phyloP scores from a whole-genome alignment of 768 basidiomycete species.

The Lanmaoa rubissima region DNA sequence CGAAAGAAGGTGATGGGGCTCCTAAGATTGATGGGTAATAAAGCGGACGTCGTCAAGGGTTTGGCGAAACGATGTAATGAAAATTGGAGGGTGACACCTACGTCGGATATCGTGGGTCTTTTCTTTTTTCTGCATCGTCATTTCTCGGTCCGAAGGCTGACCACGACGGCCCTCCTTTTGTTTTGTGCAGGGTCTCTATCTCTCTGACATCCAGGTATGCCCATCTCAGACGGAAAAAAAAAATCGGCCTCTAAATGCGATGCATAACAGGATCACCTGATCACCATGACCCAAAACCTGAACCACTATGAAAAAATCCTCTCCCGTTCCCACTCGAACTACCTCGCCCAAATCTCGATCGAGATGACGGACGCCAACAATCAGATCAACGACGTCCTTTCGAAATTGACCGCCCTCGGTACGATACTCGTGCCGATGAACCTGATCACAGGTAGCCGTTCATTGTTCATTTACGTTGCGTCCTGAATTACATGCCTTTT shows the following conservation, averaged over 20 bases:
- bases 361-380: slow-evolving; percentile 99
- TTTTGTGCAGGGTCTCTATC: slow-evolving; percentile 73
- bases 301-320: slow-evolving; percentile 99
- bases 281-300: slow-evolving; percentile 99
- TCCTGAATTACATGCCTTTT: neutral
- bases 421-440: slow-evolving; percentile 98
- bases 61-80: slow-evolving; percentile 97
- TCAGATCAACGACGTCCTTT: slow-evolving; percentile 98
- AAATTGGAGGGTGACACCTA: slow-evolving; percentile 97
- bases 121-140: neutral
- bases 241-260: slow-evolving; percentile 1
- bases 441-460: slow-evolving; percentile 73
- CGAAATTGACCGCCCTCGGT: slow-evolving; percentile 95
- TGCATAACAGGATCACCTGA: slow-evolving; percentile 78
- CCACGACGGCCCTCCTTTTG: neutral
- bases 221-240: too few relatives aligned
- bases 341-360: slow-evolving; percentile 98
- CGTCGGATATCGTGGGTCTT: slow-evolving; percentile 83
- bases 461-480: too few relatives aligned
- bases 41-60: slow-evolving; percentile 99
- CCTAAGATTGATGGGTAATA: slow-evolving; percentile 95
- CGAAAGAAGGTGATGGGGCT: slow-evolving; percentile 99
- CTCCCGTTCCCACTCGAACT: slow-evolving; percentile 97
- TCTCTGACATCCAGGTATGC: slow-evolving; percentile 86
- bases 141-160: slow-evolving; percentile 4